A percentile compares a stretch with the other conserved stretches of the same genome.
These are phyloP conservation scores for Podosphaera xanthii DNA, from an alignment of 2,329 filamentous ascomycete genomes.

Conservation along the genomic window DNA sequence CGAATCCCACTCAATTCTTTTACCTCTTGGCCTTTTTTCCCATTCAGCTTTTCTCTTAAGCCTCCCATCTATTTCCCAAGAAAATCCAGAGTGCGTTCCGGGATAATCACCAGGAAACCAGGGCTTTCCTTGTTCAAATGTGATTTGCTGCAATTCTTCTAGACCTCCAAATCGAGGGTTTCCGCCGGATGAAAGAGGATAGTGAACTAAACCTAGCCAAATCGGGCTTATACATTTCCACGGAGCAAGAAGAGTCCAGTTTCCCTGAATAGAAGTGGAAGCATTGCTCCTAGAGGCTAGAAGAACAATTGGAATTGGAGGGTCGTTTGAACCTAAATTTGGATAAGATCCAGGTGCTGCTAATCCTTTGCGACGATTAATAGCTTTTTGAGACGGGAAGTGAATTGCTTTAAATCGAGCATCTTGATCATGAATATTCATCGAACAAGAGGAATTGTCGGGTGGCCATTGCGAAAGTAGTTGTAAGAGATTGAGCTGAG, in stretches of 20 bases:
- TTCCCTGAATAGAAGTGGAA: constrained; percentile 33
- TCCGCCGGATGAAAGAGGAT: constrained; percentile 53
- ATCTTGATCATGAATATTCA: constrained; percentile 45
- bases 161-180: constrained; percentile 69
- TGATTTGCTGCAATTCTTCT: constrained; percentile 54
- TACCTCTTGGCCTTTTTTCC: constrained; percentile 61
- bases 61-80: constrained; percentile 52
- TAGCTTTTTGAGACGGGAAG: constrained; percentile 51
- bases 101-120: constrained; percentile 79
- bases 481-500: constrained; percentile 26
- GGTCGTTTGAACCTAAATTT: constrained; percentile 35
- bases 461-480: constrained; percentile 44
- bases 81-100: constrained; percentile 53
- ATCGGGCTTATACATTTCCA: constrained; percentile 74
- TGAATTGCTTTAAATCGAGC: constrained; percentile 39
- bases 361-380: constrained; percentile 52
- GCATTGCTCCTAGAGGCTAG: constrained; percentile 31
- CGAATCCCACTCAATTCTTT: constrained; percentile 50
- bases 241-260: constrained; percentile 67
- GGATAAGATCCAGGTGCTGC: constrained; percentile 40
- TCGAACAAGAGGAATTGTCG: constrained; percentile 25
- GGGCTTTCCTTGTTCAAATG: constrained; percentile 53
- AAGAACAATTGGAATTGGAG: constrained; percentile 54
- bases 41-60: constrained; percentile 37
- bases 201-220: constrained; percentile 73